Conservation (phyloP, 1,284 basidiomycete genomes). For the Pseudozyma pruni region DNA sequence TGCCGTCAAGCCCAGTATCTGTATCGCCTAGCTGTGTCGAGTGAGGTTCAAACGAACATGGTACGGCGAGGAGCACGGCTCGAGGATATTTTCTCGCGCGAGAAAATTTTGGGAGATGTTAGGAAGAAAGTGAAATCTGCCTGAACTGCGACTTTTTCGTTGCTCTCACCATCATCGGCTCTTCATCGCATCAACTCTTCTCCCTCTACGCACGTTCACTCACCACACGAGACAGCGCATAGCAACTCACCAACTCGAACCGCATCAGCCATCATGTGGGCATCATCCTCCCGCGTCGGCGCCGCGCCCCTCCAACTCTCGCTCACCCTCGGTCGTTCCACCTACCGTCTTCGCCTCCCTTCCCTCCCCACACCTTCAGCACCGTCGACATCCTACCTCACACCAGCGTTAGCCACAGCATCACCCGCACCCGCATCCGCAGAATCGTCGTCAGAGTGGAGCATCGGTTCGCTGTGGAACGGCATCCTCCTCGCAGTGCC, state of each 20-base stretch:
- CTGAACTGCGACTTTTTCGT: constrained; percentile 1
- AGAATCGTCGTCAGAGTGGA: neutral
- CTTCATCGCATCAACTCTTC: too few species aligned
- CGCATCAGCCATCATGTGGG: constrained; percentile 10
- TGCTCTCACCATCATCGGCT: neutral
- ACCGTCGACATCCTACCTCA: constrained; percentile 7
- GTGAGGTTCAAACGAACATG: too few species aligned
- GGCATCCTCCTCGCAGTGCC: constrained; percentile 90
- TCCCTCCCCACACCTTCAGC: constrained; percentile 1
- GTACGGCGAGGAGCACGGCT: too few species aligned
- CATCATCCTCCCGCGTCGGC: constrained; percentile 4
- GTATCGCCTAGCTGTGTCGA: too few species aligned
- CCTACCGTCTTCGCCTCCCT: constrained; percentile 10
- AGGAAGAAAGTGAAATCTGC: neutral
- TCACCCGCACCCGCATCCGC: neutral
- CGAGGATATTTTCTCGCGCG: constrained; percentile 10
- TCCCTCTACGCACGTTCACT: too few species aligned
- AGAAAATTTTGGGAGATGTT: constrained; percentile 1
- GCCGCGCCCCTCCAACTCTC: constrained; percentile 5
- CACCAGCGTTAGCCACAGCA: constrained; percentile 14
- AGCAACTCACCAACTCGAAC: too few species aligned
- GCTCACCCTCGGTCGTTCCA: neutral
- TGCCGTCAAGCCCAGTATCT: too few species aligned
- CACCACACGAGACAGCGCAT: too few species aligned
- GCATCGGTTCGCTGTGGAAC: constrained; percentile 77